Conservation (phyloP, 441 rosid genomes). For the Erodium moschatum region DNA sequence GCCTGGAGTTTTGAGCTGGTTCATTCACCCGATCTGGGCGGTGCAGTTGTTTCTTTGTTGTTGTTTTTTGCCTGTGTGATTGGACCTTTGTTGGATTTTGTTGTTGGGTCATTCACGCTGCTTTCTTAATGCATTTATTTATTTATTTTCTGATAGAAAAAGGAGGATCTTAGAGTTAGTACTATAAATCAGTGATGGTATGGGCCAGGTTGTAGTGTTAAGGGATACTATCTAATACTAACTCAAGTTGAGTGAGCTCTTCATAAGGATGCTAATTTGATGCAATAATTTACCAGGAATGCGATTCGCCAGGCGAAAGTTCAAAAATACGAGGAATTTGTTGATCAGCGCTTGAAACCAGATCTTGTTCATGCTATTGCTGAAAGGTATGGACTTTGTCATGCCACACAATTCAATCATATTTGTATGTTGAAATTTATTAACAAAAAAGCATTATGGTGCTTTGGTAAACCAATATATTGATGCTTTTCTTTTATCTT, state of each 20-base stretch:
- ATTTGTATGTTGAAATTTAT: not conserved
- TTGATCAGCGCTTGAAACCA: constrained; percentile 71
- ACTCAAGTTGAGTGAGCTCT: not conserved
- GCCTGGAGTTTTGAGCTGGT: no score
- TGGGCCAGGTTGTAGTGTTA: not conserved
- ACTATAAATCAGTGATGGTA: not conserved
- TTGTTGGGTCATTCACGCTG: no score
- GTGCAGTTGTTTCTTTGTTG: no score
- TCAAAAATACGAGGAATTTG: constrained; percentile 64
- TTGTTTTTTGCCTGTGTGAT: no score
- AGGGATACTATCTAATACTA: not conserved
- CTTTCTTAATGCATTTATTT: no score
- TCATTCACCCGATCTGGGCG: no score
- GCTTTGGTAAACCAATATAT: not conserved
- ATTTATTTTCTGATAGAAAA: no score
- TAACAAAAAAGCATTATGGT: not conserved
- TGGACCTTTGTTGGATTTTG: no score
- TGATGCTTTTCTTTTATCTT: not conserved
- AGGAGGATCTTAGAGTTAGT: not conserved
- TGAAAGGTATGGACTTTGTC: constrained; percentile 33
- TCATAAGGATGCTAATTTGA: not conserved
- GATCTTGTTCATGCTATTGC: constrained; percentile 58
- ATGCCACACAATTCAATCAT: not conserved
- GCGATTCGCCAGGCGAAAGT: constrained; percentile 41
- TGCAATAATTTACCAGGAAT: not conserved